Percentiles rank a stretch among this genome's conserved stretches.
These are phyloP conservation scores for Zopfia rhizophila DNA, from an alignment of 2,329 filamentous ascomycete genomes.

Conservation along the genomic window DNA sequence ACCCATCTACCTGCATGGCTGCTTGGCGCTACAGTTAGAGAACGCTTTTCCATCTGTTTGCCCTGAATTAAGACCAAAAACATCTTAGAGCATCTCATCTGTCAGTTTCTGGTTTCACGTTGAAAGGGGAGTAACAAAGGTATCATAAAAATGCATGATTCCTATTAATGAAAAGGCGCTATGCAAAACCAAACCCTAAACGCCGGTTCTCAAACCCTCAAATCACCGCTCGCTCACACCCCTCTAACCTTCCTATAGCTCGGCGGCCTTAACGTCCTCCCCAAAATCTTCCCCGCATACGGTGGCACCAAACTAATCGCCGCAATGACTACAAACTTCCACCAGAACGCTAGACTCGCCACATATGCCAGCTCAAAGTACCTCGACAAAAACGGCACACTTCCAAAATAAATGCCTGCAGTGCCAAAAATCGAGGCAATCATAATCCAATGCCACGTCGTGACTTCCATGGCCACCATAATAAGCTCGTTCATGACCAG, in stretches of 20 bases:
- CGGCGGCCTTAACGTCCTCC: slow-evolving; percentile 86
- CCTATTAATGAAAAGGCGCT: no score
- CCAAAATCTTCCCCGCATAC: slow-evolving; percentile 85
- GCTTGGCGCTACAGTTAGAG: no score
- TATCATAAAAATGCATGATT: no score
- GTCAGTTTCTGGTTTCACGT: no score
- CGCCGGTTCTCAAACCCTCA: no score
- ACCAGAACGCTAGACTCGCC: slow-evolving; percentile 82
- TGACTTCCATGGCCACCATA: slow-evolving; percentile 97
- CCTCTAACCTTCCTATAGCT: slow-evolving; percentile 93
- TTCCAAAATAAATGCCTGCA: slow-evolving; percentile 80
- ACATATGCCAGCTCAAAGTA: slow-evolving; percentile 91
- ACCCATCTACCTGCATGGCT: no score
- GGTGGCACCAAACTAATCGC: slow-evolving; percentile 86
- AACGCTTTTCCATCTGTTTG: no score
- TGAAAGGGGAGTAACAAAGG: no score
- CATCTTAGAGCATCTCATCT: no score
- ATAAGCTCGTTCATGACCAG: slow-evolving; percentile 93
- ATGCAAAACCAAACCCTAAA: no score
- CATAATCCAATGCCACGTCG: slow-evolving; percentile 97
- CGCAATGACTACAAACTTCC: slow-evolving; percentile 83
- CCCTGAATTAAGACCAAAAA: no score
- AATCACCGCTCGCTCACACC: no score
- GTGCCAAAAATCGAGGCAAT: slow-evolving; percentile 85
- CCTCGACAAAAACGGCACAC: slow-evolving; percentile 84